phyloP scores from a whole-genome alignment of 2,329 filamentous ascomycete genomes.

The Neofusicoccum kwambonambiense region DNA sequence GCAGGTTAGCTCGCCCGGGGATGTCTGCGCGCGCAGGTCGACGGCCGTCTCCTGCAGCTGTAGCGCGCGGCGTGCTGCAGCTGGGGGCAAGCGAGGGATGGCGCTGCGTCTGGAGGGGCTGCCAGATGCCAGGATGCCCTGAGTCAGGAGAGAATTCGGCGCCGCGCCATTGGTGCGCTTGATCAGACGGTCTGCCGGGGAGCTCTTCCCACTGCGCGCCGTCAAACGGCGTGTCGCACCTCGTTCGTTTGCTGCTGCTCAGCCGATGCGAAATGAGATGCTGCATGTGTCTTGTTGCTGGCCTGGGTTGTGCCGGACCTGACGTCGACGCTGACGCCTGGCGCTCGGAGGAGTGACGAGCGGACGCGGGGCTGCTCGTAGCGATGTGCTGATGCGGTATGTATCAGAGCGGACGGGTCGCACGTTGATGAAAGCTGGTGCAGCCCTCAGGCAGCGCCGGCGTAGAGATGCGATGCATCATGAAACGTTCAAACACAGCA shows the following conservation, averaged over 20 bases:
- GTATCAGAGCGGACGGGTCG: constrained; percentile 7
- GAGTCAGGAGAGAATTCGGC: background rate
- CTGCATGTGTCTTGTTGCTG: background rate
- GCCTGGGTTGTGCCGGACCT: background rate
- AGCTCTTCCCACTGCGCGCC: background rate
- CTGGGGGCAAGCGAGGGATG: background rate
- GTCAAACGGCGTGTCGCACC: background rate
- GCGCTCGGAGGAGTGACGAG: background rate
- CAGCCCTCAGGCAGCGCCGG: background rate
- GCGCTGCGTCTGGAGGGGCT: background rate
- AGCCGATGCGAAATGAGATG: background rate
- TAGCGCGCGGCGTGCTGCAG: background rate
- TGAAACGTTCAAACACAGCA: background rate
- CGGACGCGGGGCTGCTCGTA: background rate
- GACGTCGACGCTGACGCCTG: background rate
- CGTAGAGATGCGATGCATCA: background rate
- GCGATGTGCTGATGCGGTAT: constrained; percentile 8
- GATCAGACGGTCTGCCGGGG: background rate
- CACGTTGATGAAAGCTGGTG: constrained; percentile 2
- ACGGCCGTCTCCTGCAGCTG: background rate
- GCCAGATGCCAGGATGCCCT: background rate
- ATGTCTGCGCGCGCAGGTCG: background rate
- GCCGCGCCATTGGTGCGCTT: background rate
- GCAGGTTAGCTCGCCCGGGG: background rate
- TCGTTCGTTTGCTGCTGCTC: background rate